A percentile compares a stretch with the other conserved stretches of the same genome.
These are phyloP conservation scores for Diaporthe ilicicola DNA, from an alignment of 2,329 filamentous ascomycete species.

Conservation along the genomic window DNA sequence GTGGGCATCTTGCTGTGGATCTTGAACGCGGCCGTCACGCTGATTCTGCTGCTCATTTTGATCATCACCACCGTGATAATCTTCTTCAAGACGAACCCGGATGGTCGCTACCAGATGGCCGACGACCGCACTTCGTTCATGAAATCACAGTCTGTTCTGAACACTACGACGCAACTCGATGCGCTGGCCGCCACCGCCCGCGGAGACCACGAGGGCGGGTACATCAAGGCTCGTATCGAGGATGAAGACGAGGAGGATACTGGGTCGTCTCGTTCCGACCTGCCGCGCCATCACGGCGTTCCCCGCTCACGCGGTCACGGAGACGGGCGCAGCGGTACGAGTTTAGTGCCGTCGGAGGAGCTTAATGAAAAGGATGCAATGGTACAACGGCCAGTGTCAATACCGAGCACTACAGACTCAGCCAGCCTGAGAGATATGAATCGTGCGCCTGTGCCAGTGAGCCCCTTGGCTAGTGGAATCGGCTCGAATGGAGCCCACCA, in stretches of 20 bases:
- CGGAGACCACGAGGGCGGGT: constrained; percentile 71
- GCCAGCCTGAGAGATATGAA: constrained; percentile 37
- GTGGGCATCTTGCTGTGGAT: constrained; percentile 88
- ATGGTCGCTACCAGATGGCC: constrained; percentile 88
- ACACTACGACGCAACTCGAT: constrained; percentile 77
- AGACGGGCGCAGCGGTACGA: constrained; percentile 56
- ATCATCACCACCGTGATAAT: constrained; percentile 72
- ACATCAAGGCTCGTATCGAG: constrained; percentile 63
- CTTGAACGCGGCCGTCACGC: constrained; percentile 79
- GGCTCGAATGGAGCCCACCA: constrained; percentile 47
- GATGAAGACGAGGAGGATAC: constrained; percentile 78
- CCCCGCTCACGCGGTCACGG: constrained; percentile 32
- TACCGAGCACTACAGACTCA: constrained; percentile 37
- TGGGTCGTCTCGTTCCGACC: constrained; percentile 52
- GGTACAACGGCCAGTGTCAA: constrained; percentile 36
- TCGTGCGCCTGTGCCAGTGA: constrained; percentile 35
- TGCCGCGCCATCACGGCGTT: constrained; percentile 14
- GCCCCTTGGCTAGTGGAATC: constrained; percentile 42
- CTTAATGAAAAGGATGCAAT: constrained; percentile 33
- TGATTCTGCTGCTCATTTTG: constrained; percentile 80
- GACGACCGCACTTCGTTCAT: constrained; percentile 91
- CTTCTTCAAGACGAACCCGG: constrained; percentile 84
- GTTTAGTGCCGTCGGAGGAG: constrained; percentile 53
- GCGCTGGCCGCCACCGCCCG: constrained; percentile 83
- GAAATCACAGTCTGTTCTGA: constrained; percentile 82